Conservation (phyloP, 2,329 filamentous ascomycete genomes). For the Microdochium trichocladiopsis region DNA sequence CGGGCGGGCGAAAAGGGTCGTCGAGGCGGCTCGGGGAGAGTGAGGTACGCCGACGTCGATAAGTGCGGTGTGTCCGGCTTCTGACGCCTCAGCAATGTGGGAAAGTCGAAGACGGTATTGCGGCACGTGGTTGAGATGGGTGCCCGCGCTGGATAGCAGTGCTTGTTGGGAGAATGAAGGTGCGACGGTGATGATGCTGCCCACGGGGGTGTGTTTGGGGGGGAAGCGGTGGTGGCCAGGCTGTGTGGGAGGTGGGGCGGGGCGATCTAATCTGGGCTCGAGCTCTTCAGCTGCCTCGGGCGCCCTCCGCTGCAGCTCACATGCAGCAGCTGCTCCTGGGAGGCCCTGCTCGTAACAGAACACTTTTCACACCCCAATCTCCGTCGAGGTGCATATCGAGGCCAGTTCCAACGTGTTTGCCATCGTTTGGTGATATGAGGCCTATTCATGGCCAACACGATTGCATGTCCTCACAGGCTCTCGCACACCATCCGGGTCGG, state of each 20-base stretch:
- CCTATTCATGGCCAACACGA: too few species aligned
- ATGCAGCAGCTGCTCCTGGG: too few species aligned
- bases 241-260: background rate
- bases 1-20: background rate
- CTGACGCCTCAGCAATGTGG: background rate
- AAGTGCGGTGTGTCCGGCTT: background rate
- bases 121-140: background rate
- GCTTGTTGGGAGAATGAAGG: background rate
- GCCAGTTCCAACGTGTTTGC: too few species aligned
- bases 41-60: background rate
- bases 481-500: too few species aligned
- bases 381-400: too few species aligned
- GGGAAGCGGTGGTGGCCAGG: background rate
- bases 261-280: constrained; percentile 1
- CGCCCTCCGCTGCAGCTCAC: background rate
- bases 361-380: too few species aligned
- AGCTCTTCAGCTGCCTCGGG: background rate
- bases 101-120: background rate
- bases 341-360: too few species aligned
- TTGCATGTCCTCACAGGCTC: too few species aligned
- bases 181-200: background rate
- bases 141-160: background rate
- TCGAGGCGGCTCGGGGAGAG: background rate
- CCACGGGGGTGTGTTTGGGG: background rate
- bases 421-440: too few species aligned